Percentiles rank a stretch among this genome's conserved stretches.
Evolutionary conservation across 768 basidiomycete species (phyloP).

Genomic region (Botryobasidium botryosum): DNA sequence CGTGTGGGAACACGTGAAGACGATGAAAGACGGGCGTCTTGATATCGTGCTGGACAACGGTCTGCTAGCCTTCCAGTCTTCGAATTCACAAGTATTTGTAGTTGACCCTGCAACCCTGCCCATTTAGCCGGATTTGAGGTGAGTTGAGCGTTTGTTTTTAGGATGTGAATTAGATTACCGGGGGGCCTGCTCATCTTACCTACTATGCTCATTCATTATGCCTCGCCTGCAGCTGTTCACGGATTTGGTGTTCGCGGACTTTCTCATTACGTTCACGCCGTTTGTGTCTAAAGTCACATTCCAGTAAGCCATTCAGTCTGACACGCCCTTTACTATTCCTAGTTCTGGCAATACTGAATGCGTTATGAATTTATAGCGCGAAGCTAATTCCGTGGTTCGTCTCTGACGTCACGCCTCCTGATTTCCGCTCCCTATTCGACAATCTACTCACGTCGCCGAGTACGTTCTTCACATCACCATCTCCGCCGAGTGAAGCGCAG

Average conservation of each 20-base stretch:
- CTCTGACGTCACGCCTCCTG: conserved; percentile 77
- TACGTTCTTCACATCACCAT: conserved; percentile 36
- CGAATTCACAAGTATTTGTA: no score
- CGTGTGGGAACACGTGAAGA: conserved; percentile 57
- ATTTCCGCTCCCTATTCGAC: conserved; percentile 51
- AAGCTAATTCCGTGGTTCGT: conserved; percentile 98
- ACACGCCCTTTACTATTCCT: no score
- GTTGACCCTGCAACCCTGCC: no score
- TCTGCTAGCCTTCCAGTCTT: conserved; percentile 18
- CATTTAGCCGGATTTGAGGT: conserved; percentile 94
- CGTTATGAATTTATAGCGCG: conserved; percentile 34
- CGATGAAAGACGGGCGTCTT: conserved; percentile 34
- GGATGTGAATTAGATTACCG: background rate
- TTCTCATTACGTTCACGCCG: conserved; percentile 77
- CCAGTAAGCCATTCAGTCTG: conserved; percentile 42
- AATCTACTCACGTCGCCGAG: conserved; percentile 21
- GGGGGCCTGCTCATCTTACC: background rate
- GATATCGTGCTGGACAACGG: conserved; percentile 91
- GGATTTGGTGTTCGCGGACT: conserved; percentile 85
- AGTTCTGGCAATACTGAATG: background rate
- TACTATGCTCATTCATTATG: background rate
- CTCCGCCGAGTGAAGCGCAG: conserved; percentile 23
- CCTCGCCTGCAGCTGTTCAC: conserved; percentile 53
- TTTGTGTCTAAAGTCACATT: conserved; percentile 69
- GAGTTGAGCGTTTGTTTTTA: conserved; percentile 5